These are phyloP conservation scores for Didymella glomerata DNA, from an alignment of 2,329 filamentous ascomycete species.

Conservation along the genomic window DNA sequence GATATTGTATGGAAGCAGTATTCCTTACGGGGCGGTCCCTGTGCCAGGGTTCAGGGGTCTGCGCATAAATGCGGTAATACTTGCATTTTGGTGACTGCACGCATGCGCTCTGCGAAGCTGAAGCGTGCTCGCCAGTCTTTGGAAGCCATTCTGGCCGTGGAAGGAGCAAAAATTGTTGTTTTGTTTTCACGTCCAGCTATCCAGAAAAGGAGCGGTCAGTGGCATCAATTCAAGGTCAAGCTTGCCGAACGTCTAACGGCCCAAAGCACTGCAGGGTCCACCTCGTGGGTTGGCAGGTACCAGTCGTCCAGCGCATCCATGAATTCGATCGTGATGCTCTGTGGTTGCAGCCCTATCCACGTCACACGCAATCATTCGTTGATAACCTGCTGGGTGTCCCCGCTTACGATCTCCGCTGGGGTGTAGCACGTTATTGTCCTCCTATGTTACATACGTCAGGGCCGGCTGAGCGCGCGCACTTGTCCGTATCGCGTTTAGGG, in stretches of 20 bases:
- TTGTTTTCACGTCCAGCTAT: conserved; percentile 6
- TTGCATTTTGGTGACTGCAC: conserved; percentile 59
- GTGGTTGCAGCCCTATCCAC: conserved; percentile 8
- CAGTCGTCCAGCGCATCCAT: conserved; percentile 16
- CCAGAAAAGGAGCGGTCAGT: conserved; percentile 21
- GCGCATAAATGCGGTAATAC: conserved; percentile 44
- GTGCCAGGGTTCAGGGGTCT: conserved; percentile 14
- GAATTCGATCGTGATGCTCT: conserved; percentile 1
- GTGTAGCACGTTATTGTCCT: background rate
- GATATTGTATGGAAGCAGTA: conserved; percentile 17
- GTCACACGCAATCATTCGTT: background rate
- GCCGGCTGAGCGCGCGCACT: conserved; percentile 26
- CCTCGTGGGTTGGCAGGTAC: conserved; percentile 13
- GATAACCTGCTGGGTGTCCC: conserved; percentile 12
- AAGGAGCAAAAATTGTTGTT: conserved; percentile 7
- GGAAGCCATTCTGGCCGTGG: conserved; percentile 31
- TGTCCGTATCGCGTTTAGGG: conserved; percentile 16
- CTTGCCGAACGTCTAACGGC: conserved; percentile 21
- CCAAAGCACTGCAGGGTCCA: conserved; percentile 22
- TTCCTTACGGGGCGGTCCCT: conserved; percentile 32
- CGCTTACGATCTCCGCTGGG: conserved; percentile 20
- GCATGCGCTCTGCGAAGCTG: conserved; percentile 57
- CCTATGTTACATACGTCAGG: conserved; percentile 27
- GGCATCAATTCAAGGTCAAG: conserved; percentile 12
- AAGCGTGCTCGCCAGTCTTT: conserved; percentile 53